Evolutionary conservation across 768 basidiomycete species (phyloP).

Genomic region (Mycena albidolilacea): DNA sequence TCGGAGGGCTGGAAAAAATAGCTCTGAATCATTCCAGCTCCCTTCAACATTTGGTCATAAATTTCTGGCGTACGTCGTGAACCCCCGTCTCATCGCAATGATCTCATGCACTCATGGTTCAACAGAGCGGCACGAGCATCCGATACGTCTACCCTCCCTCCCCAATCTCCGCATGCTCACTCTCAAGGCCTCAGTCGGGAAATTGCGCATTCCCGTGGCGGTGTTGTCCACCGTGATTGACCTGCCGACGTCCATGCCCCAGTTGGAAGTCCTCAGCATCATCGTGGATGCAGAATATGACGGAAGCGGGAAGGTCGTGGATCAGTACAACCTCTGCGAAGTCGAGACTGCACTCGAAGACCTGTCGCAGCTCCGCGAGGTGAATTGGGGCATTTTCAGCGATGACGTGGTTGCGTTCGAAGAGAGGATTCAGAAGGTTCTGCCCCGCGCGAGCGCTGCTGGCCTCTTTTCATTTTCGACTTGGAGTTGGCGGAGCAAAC

Average conservation of each 20-base stretch:
- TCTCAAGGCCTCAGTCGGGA: conserved; percentile 6
- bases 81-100: not conserved
- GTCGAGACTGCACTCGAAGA: not conserved
- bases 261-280: not conserved
- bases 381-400: conserved; percentile 5
- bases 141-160: not conserved
- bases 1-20: not conserved
- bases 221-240: not conserved
- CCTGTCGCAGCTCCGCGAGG: not conserved
- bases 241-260: not conserved
- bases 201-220: not conserved
- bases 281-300: conserved; percentile 16
- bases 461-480: conserved; percentile 17
- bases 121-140: not conserved
- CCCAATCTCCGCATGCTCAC: not conserved
- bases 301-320: not conserved
- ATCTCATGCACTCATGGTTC: not conserved
- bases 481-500: conserved; percentile 9
- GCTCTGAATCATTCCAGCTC: conserved; percentile 1
- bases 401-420: conserved; percentile 9
- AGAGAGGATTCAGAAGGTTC: not conserved
- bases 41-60: conserved; percentile 1
- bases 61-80: conserved; percentile 13
- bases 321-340: not conserved
- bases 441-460: conserved; percentile 1